Percentiles rank a stretch among this genome's conserved stretches.
These are phyloP conservation scores for Terfezia claveryi DNA, from an alignment of 495 filamentous ascomycete species.

Conservation along the genomic window DNA sequence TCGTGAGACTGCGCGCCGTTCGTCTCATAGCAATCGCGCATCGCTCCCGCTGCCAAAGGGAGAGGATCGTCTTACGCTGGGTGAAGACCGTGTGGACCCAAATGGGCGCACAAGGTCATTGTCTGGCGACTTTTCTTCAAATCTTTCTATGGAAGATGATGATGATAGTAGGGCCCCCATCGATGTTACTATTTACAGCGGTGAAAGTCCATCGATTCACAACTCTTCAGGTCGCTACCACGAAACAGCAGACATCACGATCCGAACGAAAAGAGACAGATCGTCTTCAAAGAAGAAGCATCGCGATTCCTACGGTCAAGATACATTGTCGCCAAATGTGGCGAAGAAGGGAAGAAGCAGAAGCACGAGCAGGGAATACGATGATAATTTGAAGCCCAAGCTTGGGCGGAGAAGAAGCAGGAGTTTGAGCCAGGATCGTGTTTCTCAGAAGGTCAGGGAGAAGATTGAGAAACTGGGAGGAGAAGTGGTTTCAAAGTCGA, in stretches of 20 bases:
- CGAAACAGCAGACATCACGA: background rate
- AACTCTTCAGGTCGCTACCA: background rate
- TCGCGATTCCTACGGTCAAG: slow-evolving; percentile 4
- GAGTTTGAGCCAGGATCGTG: slow-evolving; percentile 51
- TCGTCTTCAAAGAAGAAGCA: slow-evolving; percentile 11
- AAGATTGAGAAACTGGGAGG: slow-evolving; percentile 39
- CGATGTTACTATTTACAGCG: background rate
- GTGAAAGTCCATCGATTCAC: background rate
- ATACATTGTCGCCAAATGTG: background rate
- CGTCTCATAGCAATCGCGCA: slow-evolving; percentile 15
- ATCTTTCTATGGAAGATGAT: background rate
- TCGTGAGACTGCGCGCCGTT: slow-evolving; percentile 5
- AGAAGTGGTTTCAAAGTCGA: slow-evolving; percentile 23
- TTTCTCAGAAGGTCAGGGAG: slow-evolving; percentile 37
- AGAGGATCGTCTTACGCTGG: slow-evolving; percentile 16
- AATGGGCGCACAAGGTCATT: slow-evolving; percentile 8
- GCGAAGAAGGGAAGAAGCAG: slow-evolving; percentile 11
- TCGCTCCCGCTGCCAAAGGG: slow-evolving; percentile 14
- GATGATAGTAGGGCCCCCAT: background rate
- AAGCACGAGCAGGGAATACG: slow-evolving; percentile 27
- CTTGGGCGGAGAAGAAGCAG: slow-evolving; percentile 33
- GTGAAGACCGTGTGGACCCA: slow-evolving; percentile 2
- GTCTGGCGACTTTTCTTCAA: slow-evolving; percentile 17
- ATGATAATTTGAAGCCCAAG: slow-evolving; percentile 23
- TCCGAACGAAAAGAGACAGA: slow-evolving; percentile 1